Base-by-base conservation (phyloP, 1,284 basidiomycete genomes). In the Earliella scabrosa region DNA sequence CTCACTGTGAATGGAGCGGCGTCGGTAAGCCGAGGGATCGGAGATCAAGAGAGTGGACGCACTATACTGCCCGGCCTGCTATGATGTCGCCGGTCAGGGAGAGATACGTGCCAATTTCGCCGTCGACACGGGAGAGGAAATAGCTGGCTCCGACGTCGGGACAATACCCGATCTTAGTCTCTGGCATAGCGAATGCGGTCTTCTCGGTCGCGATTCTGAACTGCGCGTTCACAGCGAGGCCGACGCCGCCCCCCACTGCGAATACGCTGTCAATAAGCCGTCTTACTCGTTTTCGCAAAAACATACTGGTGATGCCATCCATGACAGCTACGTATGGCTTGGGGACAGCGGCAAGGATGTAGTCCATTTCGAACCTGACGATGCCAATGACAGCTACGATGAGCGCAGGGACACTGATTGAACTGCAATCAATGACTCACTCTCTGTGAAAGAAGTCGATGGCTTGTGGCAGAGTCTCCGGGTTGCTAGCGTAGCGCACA, bases 131-230 rank as follows among this genome's bases (percentile, higher is more conserved):
- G 26, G 95, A 88, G 50, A 99, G 79, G 75, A 95, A 95, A 75
- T 90, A 92, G 64, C 86, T 95, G 39, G 91, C 92, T 34, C 97
- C 97, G 46, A 99, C 97, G 73, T 97, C 94, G 27, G 94, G 95
- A 65, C 80, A 88, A 66, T 90, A 92, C 38, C 92, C 95, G 62
- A 97, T 96, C 70, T 92, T 94, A 21, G 93, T 93, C 76, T 98
- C 95, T 32, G 97, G 97, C 97, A 99, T 99, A n/a, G 95, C 92
- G 70, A 96, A 93, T 1, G 83, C 61, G 0, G 97, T 98, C 41
- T 91, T 91, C 73, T 98, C 95, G 3, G 97, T 98, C 3, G 96
- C 96, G 56, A 99, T 83, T 59, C 97, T 84, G 75, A 99, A 95
- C 0, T 88, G 85, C 4, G 95, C 96, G 60, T 92, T 87, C n/a